Base-by-base conservation (phyloP, 768 basidiomycete genomes). In the Coprinopsis strossmayeri region DNA sequence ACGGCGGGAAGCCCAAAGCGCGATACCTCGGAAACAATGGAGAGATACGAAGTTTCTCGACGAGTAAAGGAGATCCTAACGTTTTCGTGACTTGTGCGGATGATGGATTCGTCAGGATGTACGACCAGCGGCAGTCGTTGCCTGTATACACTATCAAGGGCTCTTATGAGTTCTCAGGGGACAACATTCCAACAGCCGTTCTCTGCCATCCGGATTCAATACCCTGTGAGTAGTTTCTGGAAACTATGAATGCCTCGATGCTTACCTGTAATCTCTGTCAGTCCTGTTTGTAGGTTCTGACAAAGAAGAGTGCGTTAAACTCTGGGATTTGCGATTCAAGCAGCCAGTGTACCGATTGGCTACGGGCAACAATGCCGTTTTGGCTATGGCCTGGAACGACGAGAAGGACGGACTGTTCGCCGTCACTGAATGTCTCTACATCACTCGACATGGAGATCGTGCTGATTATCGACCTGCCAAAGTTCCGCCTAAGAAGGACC, bases 351-450 rank as follows among this genome's bases (percentile, higher is more conserved):
- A 73, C 52, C 71, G 74, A 46, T 61, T 74, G 15, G 60, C 69
- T 1, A 72, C 71, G 3, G 73, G 73, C 3, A 76, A 74, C 53
- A 76, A 73, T 50, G 26, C 46, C 2, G 72, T 74, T 0, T 38
- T 38, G 0, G 53, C 53, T 4, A 53, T 74, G 49, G 61, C 58
- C 1, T 73, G 69, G 71, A 67, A 69, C 42, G 50, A 25, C 12
- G 44, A 25, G 3, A 54, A 49, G 26, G 59, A 59, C 17, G 46
- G 61, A 3, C 58, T 73, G 4, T 70, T 63, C 51, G 71, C 67
- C 2, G 59, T 62, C 2, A 72, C 73, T 2, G 52, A 52, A 26
- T 70, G 68, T 56, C 25, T 27, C 2, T 58, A 67, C 44, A 50
- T 64, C 15, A 61, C 64, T 51, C 53, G 59, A 9, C 39, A 44